Percentiles rank a stretch among this genome's conserved stretches.
These are phyloP conservation scores for Penicillium desertorum DNA, from an alignment of 495 filamentous ascomycete species.

Conservation along the genomic window DNA sequence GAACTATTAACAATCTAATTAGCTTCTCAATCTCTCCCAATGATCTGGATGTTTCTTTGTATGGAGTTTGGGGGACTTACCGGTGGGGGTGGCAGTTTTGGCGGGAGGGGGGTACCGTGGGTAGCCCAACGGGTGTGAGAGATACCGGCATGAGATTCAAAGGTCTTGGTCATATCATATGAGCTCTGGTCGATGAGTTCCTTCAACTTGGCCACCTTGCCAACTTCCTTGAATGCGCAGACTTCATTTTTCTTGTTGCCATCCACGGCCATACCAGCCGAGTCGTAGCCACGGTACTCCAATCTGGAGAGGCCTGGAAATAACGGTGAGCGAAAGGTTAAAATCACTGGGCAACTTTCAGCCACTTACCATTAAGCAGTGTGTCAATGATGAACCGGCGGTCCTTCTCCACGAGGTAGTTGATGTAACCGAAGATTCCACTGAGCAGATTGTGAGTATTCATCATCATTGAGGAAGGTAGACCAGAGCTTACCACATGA, in stretches of 20 bases:
- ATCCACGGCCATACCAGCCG: constrained; percentile 92
- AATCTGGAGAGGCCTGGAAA: constrained; percentile 72
- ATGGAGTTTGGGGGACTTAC: constrained; percentile 50
- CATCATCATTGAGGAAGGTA: neutral
- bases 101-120: constrained; percentile 90
- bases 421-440: constrained; percentile 99
- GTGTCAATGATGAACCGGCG: constrained; percentile 91
- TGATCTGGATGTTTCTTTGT: neutral
- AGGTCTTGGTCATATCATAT: constrained; percentile 83
- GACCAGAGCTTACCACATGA: constrained; percentile 39
- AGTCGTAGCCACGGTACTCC: constrained; percentile 97
- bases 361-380: constrained; percentile 77
- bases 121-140: constrained; percentile 99
- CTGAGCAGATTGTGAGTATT: constrained; percentile 44
- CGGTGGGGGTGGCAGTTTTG: constrained; percentile 97
- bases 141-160: constrained; percentile 97
- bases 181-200: constrained; percentile 81
- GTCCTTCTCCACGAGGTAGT: constrained; percentile 88
- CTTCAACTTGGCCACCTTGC: constrained; percentile 96
- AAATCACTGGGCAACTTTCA: constrained; percentile 24
- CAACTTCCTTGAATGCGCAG: constrained; percentile 96
- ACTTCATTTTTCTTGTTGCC: constrained; percentile 99
- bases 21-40: neutral
- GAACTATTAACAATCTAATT: constrained; percentile 40
- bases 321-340: constrained; percentile 9